Evolutionary conservation across 2,329 filamentous ascomycete species (phyloP).

Genomic region (Onygenales sp.): DNA sequence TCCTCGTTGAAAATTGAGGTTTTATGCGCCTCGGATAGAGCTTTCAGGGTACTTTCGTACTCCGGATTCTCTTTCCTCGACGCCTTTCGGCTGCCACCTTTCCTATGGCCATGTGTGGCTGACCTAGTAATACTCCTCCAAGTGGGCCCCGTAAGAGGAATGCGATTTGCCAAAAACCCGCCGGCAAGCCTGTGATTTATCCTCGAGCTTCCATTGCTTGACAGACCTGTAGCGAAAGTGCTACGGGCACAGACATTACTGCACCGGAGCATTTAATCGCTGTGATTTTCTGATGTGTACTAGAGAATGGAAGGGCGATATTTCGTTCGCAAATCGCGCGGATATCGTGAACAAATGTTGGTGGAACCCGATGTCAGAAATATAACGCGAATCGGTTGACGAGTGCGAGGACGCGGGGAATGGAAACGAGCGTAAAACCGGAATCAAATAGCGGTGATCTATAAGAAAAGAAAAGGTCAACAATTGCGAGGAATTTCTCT

Average conservation of each 20-base stretch:
- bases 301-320: not conserved
- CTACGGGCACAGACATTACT: constrained; percentile 3
- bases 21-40: too few species aligned
- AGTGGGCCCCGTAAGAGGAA: not conserved
- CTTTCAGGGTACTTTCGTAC: too few species aligned
- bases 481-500: too few species aligned
- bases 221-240: constrained; percentile 2
- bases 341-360: too few species aligned
- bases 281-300: not conserved
- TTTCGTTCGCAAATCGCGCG: not conserved
- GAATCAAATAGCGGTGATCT: too few species aligned
- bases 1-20: too few species aligned
- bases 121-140: not conserved
- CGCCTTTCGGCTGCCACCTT: not conserved
- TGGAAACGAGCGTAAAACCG: too few species aligned
- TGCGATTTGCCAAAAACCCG: not conserved
- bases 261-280: constrained; percentile 6
- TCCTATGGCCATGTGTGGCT: not conserved
- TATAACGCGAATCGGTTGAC: too few species aligned
- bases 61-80: too few species aligned
- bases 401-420: too few species aligned
- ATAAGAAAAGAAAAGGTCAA: too few species aligned
- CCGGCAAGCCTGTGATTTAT: not conserved
- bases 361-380: too few species aligned
- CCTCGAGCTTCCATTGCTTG: not conserved